Conservation (phyloP, 257 asterid species). For the Petunia axillaris region DNA sequence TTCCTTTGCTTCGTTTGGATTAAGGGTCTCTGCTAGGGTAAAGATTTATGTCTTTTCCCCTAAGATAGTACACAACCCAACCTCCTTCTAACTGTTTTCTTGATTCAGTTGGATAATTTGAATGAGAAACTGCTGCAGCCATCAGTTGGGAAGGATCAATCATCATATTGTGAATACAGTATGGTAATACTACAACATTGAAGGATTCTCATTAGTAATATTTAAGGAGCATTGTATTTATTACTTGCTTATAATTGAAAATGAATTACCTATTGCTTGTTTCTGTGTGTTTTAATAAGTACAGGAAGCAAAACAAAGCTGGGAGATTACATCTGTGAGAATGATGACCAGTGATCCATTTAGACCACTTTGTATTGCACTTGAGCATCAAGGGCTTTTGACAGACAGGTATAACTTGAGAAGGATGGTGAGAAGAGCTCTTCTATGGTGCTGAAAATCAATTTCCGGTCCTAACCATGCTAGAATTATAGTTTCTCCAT, state of each 20-base stretch:
- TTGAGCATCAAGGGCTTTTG: constrained; percentile 63
- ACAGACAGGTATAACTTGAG: constrained; percentile 56
- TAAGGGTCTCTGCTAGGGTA: background rate
- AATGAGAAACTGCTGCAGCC: constrained; percentile 68
- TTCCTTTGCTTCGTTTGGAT: background rate
- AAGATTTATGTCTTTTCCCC: background rate
- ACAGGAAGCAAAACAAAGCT: constrained; percentile 44
- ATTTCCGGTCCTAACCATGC: background rate
- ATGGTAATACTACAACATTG: constrained; percentile 34
- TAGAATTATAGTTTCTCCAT: background rate
- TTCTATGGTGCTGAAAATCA: background rate
- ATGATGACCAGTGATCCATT: constrained; percentile 60
- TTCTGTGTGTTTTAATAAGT: constrained; percentile 27
- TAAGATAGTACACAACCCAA: background rate
- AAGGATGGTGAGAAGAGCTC: background rate
- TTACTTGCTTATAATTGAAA: constrained; percentile 25
- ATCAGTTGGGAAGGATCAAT: constrained; percentile 37
- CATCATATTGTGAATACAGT: constrained; percentile 17
- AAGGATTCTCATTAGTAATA: constrained; percentile 13
- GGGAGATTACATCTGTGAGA: constrained; percentile 35
- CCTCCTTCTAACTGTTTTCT: constrained; percentile 29
- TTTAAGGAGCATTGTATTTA: constrained; percentile 13
- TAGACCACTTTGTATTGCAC: constrained; percentile 64
- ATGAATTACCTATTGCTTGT: constrained; percentile 2
- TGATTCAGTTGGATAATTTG: constrained; percentile 74